Evolutionary conservation across 805 yeast genomes (phyloP), one percentile per base, ranked within the genome.

Genomic region (Jamesozyma lodderae): DNA sequence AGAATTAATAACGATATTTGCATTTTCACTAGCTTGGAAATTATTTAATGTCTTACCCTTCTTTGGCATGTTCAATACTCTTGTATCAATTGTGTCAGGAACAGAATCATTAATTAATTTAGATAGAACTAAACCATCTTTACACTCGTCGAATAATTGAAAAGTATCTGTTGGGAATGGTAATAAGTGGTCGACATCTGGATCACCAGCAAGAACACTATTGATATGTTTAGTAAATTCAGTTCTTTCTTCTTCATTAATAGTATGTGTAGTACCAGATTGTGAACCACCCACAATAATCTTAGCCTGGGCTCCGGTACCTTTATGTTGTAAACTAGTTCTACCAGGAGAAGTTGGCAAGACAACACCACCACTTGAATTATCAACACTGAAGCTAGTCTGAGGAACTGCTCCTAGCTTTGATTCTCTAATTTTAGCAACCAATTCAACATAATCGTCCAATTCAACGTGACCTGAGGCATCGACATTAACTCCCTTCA

Each of bases 141-240:
- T 76, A 66, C 95, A 86, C 64, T 92, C 97, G 62, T 92, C 98
- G 56, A 92, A 92, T 41, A 92, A 72, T 67, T 92, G 97, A 69
- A 92, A 92, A 37, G 86, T 80, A 45, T 92, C 95, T 8, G 94
- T 77, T 49, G 95, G 94, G 54, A 92, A 79, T 13, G 98, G 98
- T 46, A 92, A 65, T 49, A 95, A 69, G 42, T 71, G 67, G 19
- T 95, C 96, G 40, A 92, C 72, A 44, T 85, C 86, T 1, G 78
- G 58, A 60, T 92, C 98, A 15, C 94, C 97, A 5, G 87, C 77
- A 41, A 92, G 72, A 6, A 87, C 96, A 33, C 86, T 73, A 62
- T 92, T 92, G 64, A 92, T 88, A 62, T 92, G 98, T 55, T 94
- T 78, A 4, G 97, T 92, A 65, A 92, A 92, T 69, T 87, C 96